These are phyloP conservation scores for Magnolia changhungtana DNA, from an alignment of 164 flowering plant species.

Conservation along the genomic window DNA sequence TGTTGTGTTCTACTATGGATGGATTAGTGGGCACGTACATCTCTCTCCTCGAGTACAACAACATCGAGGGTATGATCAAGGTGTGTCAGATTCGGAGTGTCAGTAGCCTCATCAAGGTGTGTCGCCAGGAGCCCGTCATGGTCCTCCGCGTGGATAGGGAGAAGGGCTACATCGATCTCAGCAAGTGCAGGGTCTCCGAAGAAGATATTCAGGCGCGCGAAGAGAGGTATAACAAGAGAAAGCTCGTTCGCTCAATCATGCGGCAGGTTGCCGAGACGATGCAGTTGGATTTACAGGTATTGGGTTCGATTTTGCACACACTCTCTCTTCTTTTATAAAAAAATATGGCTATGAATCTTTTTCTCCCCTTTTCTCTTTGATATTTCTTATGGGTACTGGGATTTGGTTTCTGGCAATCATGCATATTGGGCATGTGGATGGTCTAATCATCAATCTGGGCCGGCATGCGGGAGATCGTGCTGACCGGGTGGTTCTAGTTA, in stretches of 20 bases:
- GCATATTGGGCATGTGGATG: no score
- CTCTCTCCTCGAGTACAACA: slow-evolving; percentile 86
- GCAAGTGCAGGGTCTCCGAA: slow-evolving; percentile 82
- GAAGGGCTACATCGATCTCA: slow-evolving; percentile 85
- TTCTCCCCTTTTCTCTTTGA: not conserved
- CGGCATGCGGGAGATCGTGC: no score
- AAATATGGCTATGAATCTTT: no score
- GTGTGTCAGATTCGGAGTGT: slow-evolving; percentile 87
- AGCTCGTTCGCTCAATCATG: slow-evolving; percentile 93
- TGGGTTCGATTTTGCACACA: not conserved
- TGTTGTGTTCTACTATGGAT: no score
- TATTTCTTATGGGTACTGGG: not conserved
- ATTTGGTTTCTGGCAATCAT: no score
- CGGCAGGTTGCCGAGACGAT: slow-evolving; percentile 92
- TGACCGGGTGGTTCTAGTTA: no score
- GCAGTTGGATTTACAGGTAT: slow-evolving; percentile 73
- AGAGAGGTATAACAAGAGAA: slow-evolving; percentile 93
- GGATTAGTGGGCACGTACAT: slow-evolving; percentile 62
- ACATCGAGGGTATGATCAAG: slow-evolving; percentile 96
- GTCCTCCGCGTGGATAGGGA: slow-evolving; percentile 87
- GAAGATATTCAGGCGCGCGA: slow-evolving; percentile 82
- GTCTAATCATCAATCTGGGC: no score
- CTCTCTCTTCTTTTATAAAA: not conserved
- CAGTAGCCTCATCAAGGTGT: slow-evolving; percentile 81
- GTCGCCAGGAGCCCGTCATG: slow-evolving; percentile 91